These are phyloP conservation scores for Blastobotrys parvus DNA, from an alignment of 805 yeast genomes.

Conservation along the genomic window DNA sequence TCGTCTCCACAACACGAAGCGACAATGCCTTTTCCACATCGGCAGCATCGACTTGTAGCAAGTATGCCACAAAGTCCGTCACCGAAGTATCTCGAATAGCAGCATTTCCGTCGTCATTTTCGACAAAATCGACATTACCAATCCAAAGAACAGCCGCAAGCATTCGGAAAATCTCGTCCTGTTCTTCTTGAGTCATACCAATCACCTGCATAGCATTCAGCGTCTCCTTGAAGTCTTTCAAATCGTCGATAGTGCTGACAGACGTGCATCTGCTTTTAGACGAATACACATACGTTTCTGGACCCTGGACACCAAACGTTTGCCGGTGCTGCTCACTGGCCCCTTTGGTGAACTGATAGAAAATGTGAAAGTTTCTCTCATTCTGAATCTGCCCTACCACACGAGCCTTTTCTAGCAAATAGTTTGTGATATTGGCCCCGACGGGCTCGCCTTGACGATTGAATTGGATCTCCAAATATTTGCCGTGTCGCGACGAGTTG, in stretches of 20 bases:
- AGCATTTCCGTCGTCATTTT: conserved; percentile 82
- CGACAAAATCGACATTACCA: conserved; percentile 81
- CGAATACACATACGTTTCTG: conserved; percentile 88
- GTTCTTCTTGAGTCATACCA: conserved; percentile 75
- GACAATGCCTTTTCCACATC: conserved; percentile 58
- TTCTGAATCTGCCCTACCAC: conserved; percentile 90
- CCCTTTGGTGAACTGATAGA: conserved; percentile 90
- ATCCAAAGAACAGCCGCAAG: conserved; percentile 86
- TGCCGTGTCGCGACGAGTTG: conserved; percentile 88
- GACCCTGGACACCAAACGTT: conserved; percentile 81
- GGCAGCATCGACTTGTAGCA: conserved; percentile 69
- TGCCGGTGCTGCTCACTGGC: conserved; percentile 81
- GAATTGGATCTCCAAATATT: conserved; percentile 86
- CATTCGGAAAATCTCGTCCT: conserved; percentile 80
- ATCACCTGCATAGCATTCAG: conserved; percentile 78
- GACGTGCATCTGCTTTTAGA: conserved; percentile 76
- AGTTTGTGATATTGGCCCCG: conserved; percentile 93
- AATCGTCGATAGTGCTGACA: conserved; percentile 83
- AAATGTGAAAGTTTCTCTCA: conserved; percentile 95
- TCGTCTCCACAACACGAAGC: conserved; percentile 82
- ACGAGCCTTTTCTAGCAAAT: conserved; percentile 87
- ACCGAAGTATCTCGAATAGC: conserved; percentile 76
- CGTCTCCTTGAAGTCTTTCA: conserved; percentile 70
- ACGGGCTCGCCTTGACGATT: conserved; percentile 78
- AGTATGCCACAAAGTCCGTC: conserved; percentile 89